Evolutionary conservation across 352 stramenopile genomes (phyloP).

Genomic region (Phytophthora aleatoria): DNA sequence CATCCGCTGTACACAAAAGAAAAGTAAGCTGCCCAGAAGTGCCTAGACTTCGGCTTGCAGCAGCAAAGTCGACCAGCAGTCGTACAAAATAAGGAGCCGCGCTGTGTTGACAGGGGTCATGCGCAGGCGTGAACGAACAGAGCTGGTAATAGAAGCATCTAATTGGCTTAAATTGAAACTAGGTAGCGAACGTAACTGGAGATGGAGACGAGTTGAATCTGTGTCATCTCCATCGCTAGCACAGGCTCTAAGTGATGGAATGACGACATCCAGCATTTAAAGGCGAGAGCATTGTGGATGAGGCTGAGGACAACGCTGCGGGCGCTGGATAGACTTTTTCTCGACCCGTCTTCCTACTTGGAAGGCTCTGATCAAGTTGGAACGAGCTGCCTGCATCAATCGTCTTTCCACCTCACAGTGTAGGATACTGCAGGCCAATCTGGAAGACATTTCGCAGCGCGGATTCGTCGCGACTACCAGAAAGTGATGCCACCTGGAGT

Average conservation of each 20-base stretch:
- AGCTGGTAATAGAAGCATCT: too few species aligned
- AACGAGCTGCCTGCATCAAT: background rate
- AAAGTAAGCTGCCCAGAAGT: too few species aligned
- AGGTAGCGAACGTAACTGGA: too few species aligned
- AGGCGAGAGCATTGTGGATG: slow-evolving; percentile 6
- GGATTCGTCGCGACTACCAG: slow-evolving; percentile 6
- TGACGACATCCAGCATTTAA: slow-evolving; percentile 16
- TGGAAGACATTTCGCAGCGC: slow-evolving; percentile 23
- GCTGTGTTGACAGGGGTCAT: too few species aligned
- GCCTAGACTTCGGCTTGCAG: too few species aligned
- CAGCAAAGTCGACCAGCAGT: too few species aligned
- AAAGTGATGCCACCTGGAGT: background rate
- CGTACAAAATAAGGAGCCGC: too few species aligned
- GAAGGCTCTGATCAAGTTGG: slow-evolving; percentile 7
- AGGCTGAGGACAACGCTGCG: slow-evolving; percentile 3
- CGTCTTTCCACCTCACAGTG: slow-evolving; percentile 4
- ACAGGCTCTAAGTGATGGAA: background rate
- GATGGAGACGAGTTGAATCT: too few species aligned
- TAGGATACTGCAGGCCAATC: background rate
- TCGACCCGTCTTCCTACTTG: slow-evolving; percentile 1
- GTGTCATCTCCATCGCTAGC: too few species aligned
- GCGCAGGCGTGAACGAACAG: too few species aligned
- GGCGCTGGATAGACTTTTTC: slow-evolving; percentile 20
- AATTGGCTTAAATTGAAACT: too few species aligned
- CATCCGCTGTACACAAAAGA: too few species aligned